These are phyloP conservation scores for Ilyonectria robusta DNA, from an alignment of 2,329 filamentous ascomycete genomes.

Conservation along the genomic window DNA sequence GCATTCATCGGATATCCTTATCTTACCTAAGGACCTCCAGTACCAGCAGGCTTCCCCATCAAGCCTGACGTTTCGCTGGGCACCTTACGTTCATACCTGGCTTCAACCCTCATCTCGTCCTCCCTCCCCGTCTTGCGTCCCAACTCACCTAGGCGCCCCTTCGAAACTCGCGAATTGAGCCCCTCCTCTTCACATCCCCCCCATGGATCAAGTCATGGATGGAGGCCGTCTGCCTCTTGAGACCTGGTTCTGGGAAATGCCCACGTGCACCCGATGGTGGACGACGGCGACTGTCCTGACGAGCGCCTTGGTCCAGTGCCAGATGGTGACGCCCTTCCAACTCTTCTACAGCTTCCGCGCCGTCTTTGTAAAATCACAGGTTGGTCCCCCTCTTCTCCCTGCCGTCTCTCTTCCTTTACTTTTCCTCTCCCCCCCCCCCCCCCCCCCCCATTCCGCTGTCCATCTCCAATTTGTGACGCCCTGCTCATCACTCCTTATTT, in stretches of 20 bases:
- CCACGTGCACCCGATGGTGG: constrained; percentile 96
- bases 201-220: constrained; percentile 74
- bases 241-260: constrained; percentile 99
- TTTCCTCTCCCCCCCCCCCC: constrained; percentile 3
- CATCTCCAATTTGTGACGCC: neutral
- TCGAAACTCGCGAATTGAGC: constrained; percentile 6
- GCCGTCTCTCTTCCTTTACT: neutral
- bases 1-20: constrained; percentile 10
- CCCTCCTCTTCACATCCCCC: neutral
- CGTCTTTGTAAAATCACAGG: constrained; percentile 93
- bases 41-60: neutral
- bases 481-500: constrained; percentile 33
- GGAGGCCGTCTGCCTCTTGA: constrained; percentile 84
- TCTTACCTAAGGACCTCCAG: neutral
- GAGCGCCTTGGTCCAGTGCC: constrained; percentile 91
- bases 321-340: constrained; percentile 93
- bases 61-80: neutral
- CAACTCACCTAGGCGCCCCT: neutral
- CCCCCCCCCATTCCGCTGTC: neutral
- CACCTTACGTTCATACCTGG: neutral
- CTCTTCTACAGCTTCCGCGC: constrained; percentile 96
- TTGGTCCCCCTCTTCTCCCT: constrained; percentile 57
- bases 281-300: constrained; percentile 92
- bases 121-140: constrained; percentile 9
- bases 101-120: constrained; percentile 9